Conservation (phyloP, 2,329 filamentous ascomycete species). For the Sporothrix brasiliensis region DNA sequence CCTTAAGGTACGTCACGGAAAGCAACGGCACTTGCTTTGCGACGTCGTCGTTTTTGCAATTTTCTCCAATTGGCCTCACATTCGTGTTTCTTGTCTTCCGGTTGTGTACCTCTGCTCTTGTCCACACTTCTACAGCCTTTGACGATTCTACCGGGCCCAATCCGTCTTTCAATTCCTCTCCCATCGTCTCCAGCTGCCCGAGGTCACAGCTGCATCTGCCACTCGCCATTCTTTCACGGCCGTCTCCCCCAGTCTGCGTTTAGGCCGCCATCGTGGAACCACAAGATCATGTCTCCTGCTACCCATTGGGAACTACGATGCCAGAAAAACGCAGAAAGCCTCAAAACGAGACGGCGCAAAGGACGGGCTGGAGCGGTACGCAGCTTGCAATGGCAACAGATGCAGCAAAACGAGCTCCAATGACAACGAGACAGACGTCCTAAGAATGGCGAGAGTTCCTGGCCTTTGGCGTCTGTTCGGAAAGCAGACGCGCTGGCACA, state of each 20-base stretch:
- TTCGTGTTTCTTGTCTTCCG: background rate
- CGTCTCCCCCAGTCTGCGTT: background rate
- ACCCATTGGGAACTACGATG: background rate
- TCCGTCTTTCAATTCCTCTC: background rate
- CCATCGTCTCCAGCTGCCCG: background rate
- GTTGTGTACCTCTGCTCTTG: background rate
- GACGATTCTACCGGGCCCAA: background rate
- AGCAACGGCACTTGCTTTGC: slow-evolving; percentile 9
- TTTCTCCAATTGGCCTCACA: background rate
- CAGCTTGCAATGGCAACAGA: slow-evolving; percentile 20
- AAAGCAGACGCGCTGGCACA: background rate
- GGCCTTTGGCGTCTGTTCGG: background rate
- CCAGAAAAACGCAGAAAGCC: background rate
- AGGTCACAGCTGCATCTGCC: slow-evolving; percentile 18
- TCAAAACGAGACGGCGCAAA: background rate
- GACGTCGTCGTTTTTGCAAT: slow-evolving; percentile 6
- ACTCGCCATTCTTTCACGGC: slow-evolving; percentile 16
- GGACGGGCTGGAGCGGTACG: slow-evolving; percentile 9
- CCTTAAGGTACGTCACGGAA: slow-evolving; percentile 19
- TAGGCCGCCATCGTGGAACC: slow-evolving; percentile 12
- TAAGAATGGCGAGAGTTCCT: background rate
- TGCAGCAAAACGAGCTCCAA: background rate
- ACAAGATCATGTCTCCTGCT: background rate
- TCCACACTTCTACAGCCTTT: background rate
- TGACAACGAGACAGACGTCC: background rate